phyloP scores from a whole-genome alignment of 2,329 filamentous ascomycete genomes.

The Talaromyces sp. region DNA sequence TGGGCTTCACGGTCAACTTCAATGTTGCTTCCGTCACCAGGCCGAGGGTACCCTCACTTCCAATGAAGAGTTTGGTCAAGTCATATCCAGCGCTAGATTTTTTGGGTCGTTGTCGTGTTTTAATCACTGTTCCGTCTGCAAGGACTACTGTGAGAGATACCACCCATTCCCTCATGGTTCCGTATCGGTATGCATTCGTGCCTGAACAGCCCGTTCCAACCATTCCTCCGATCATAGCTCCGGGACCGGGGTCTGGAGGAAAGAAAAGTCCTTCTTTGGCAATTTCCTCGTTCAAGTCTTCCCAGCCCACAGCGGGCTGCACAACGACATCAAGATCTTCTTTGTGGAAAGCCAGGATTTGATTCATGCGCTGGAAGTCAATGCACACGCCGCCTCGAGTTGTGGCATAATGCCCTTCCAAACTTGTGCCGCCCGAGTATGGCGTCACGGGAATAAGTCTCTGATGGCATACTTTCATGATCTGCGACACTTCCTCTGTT shows the following conservation, averaged over 20 bases:
- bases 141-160: conserved; percentile 79
- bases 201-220: conserved; percentile 54
- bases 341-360: conserved; percentile 70
- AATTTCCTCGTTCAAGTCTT: conserved; percentile 74
- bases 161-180: conserved; percentile 94
- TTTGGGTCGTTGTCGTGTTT: conserved; percentile 78
- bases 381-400: conserved; percentile 79
- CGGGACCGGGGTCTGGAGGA: conserved; percentile 83
- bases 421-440: conserved; percentile 80
- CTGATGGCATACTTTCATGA: conserved; percentile 83
- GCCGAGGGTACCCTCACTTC: conserved; percentile 84
- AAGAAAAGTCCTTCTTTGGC: conserved; percentile 75
- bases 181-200: conserved; percentile 87
- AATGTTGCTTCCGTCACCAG: conserved; percentile 86
- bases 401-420: conserved; percentile 83
- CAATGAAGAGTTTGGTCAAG: conserved; percentile 81
- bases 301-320: conserved; percentile 81
- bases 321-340: conserved; percentile 71
- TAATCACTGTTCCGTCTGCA: conserved; percentile 83
- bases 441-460: conserved; percentile 78
- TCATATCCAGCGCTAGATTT: conserved; percentile 93
- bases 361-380: conserved; percentile 81
- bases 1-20: conserved; percentile 76
- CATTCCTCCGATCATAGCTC: conserved; percentile 82
- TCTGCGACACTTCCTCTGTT: conserved; percentile 76